Evolutionary conservation across 1,284 basidiomycete genomes (phyloP), one percentile per base, ranked within the genome.

Genomic region (Tilletia indica): DNA sequence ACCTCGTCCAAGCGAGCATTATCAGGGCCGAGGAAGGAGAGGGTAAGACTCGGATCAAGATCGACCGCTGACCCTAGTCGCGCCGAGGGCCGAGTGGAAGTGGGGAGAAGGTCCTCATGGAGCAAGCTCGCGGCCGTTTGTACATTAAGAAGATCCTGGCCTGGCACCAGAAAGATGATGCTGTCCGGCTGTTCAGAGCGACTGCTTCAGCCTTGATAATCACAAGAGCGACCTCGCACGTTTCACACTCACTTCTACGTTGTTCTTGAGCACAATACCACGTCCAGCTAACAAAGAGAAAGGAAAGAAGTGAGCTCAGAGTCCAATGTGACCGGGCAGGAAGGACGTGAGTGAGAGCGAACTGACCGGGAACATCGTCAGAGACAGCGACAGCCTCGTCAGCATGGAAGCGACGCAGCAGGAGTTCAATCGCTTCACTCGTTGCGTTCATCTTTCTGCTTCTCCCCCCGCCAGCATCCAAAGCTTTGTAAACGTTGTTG

Each of bases 361-460:
- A 64, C 61, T 64, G 36, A 64, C 61, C 61, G 12, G 61, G 61
- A 64, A 64, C 61, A 39, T 64, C 61, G 16, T 64, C 61, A 39
- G 61, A 64, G 36, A 64, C 61, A 21, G 36, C 61, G 2, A 64
- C 36, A 14, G n/a, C 3, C 31, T 25, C 34, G 16, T 64, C 61
- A 14, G 61, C 61, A 16, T 64, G 9, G 61, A 39, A 64, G 34
- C 61, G 61, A n/a, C 61, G 31, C 36, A 64, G 61, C 19, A 64
- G 61, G 14, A 39, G 38, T 16, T 64, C 61, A 16, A 64, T 64
- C 16, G 38, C 61, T 3, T 42, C 61, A 45, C 42, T 45, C 42
- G 42, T 45, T 31, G 25, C 25, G 25, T 2, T 31, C 25, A 31
- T 31, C 25, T 31, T 31, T 31, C 25, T 31, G 25, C 25, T 31